These are phyloP conservation scores for Amylostereum areolatum DNA, from an alignment of 1,284 basidiomycete species.

Conservation along the genomic window DNA sequence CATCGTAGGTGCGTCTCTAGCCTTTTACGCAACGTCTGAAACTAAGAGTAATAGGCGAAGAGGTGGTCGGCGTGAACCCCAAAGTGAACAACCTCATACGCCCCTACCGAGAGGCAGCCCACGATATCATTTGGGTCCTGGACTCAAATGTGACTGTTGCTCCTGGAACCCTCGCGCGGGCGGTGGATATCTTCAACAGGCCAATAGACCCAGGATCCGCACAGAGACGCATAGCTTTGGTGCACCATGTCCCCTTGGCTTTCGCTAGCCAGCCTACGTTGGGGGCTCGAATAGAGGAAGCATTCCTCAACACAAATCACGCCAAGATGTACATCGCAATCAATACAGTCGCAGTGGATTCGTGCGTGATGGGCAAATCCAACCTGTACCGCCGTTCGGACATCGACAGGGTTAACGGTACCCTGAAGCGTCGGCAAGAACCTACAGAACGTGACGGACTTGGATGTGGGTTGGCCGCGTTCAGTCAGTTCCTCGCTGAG, in stretches of 20 bases:
- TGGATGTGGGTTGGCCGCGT: conserved; percentile 63
- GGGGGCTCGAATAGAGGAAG: conserved; percentile 87
- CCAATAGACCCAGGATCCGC: conserved; percentile 15
- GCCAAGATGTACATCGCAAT: conserved; percentile 99
- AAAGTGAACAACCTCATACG: conserved; percentile 96
- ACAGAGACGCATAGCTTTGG: conserved; percentile 62
- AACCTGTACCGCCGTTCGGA: conserved; percentile 92
- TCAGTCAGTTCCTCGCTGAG: conserved; percentile 85
- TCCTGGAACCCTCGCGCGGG: conserved; percentile 78
- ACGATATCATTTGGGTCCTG: conserved; percentile 95
- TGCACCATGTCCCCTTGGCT: conserved; percentile 96
- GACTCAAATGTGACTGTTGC: conserved; percentile 88
- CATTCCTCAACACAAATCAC: conserved; percentile 95
- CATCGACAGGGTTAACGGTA: conserved; percentile 65
- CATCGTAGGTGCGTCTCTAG: conserved; percentile 61
- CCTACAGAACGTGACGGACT: conserved; percentile 22
- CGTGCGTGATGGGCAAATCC: conserved; percentile 97
- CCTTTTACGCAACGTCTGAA: neutral
- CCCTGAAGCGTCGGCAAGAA: conserved; percentile 38
- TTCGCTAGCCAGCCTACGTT: conserved; percentile 60
- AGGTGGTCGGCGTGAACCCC: conserved; percentile 86
- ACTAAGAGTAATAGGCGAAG: conserved; percentile 46
- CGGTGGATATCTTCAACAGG: conserved; percentile 69
- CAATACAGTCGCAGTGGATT: conserved; percentile 83
- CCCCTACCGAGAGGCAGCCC: conserved; percentile 71